phyloP scores from a whole-genome alignment of 139 green algal species.

The Chlorella sp. region DNA sequence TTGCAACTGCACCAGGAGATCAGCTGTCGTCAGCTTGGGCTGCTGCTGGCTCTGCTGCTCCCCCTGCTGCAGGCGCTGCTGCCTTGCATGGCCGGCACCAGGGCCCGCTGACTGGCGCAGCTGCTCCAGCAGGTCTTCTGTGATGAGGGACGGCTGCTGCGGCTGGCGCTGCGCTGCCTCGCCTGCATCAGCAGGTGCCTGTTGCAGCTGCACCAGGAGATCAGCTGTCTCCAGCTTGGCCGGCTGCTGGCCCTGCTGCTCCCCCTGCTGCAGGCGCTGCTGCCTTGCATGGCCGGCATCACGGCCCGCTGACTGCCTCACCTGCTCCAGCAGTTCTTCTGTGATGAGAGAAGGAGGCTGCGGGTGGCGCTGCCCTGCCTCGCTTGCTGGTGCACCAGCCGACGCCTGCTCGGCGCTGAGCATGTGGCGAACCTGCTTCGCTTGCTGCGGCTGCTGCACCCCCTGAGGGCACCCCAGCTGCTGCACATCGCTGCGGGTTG shows the following conservation, averaged over 20 bases:
- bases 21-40: not conserved
- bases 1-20: not conserved
- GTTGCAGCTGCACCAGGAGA: not conserved
- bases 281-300: not conserved
- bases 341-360: not conserved
- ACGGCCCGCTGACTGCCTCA: not conserved
- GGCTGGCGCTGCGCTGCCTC: not conserved
- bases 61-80: not conserved
- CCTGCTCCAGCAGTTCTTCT: slow-evolving; percentile 1
- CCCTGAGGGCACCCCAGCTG: not conserved
- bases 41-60: not conserved
- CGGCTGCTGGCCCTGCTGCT: not conserved
- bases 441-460: not conserved
- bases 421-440: not conserved
- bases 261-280: not conserved
- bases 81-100: not conserved
- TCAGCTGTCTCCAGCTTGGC: not conserved
- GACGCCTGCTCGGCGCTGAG: not conserved
- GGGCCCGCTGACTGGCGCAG: not conserved
- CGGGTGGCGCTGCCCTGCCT: not conserved
- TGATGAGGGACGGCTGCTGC: not conserved
- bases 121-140: slow-evolving; percentile 8
- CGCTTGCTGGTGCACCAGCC: not conserved
- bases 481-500: not conserved
- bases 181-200: not conserved